Conservation (phyloP, 768 basidiomycete species). For the Tephrocybe sp. region DNA sequence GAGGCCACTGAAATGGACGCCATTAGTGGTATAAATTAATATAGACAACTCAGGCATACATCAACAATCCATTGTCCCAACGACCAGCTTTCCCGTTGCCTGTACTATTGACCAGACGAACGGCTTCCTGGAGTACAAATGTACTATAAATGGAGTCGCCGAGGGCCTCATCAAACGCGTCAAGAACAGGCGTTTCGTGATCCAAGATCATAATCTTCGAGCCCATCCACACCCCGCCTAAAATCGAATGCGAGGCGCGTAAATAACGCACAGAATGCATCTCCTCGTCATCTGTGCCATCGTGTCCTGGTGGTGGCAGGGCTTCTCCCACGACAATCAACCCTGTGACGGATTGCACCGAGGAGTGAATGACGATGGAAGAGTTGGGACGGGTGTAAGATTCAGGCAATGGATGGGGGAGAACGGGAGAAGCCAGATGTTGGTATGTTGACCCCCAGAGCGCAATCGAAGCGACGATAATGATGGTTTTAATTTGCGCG, state of each 20-base stretch:
- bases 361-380: slow-evolving; percentile 66
- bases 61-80: slow-evolving; percentile 62
- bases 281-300: slow-evolving; percentile 28
- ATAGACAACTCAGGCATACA: slow-evolving; percentile 46
- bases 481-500: slow-evolving; percentile 23
- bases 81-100: slow-evolving; percentile 31
- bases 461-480: slow-evolving; percentile 30
- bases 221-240: slow-evolving; percentile 81
- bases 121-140: slow-evolving; percentile 88
- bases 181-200: slow-evolving; percentile 39
- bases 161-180: slow-evolving; percentile 53
- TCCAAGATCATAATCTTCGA: slow-evolving; percentile 44
- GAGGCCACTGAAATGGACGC: slow-evolving; percentile 62
- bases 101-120: slow-evolving; percentile 62
- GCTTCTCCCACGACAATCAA: slow-evolving; percentile 81
- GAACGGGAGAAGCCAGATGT: slow-evolving; percentile 51
- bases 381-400: slow-evolving; percentile 52
- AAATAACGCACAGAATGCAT: slow-evolving; percentile 59
- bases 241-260: slow-evolving; percentile 63
- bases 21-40: slow-evolving; percentile 10
- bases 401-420: slow-evolving; percentile 51
- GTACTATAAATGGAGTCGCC: slow-evolving; percentile 84
- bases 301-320: slow-evolving; percentile 35
- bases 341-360: slow-evolving; percentile 74
- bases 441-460: slow-evolving; percentile 37